These are phyloP conservation scores for Nakazawaea sp. DNA, from an alignment of 805 yeast genomes.

Conservation along the genomic window DNA sequence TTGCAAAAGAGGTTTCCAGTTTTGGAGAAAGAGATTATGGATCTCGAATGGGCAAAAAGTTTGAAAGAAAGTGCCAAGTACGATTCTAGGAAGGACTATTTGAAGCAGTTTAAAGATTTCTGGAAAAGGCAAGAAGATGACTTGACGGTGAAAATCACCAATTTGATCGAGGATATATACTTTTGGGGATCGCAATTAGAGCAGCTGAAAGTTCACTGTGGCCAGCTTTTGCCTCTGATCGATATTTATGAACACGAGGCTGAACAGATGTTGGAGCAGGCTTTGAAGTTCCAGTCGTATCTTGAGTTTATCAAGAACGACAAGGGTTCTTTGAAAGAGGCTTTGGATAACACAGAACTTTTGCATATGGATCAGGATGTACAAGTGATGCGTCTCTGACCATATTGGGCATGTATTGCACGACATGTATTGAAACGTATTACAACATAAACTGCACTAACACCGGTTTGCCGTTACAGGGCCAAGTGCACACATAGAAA, in stretches of 20 bases:
- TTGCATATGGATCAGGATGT: neutral
- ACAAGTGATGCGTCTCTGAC: no score
- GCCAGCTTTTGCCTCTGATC: neutral
- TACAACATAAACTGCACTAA: no score
- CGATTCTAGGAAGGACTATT: constrained; percentile 5
- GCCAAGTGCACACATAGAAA: no score
- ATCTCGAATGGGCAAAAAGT: constrained; percentile 5
- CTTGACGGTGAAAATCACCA: neutral
- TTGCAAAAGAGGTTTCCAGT: neutral
- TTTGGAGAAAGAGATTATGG: constrained; percentile 1
- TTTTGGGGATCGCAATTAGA: constrained; percentile 5
- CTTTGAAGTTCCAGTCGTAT: neutral
- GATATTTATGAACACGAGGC: neutral
- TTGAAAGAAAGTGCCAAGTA: constrained; percentile 1
- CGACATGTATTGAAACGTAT: no score
- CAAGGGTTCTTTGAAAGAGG: constrained; percentile 3
- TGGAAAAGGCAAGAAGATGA: constrained; percentile 1
- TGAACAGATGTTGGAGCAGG: neutral
- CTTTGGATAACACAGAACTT: neutral
- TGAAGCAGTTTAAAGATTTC: neutral
- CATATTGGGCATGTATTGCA: no score
- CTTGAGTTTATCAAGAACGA: constrained; percentile 5
- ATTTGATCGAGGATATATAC: neutral
- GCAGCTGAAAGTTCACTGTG: neutral
- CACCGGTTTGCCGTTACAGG: no score